Conservation (phyloP, 306 rosid genomes). For the Geum urbanum region DNA sequence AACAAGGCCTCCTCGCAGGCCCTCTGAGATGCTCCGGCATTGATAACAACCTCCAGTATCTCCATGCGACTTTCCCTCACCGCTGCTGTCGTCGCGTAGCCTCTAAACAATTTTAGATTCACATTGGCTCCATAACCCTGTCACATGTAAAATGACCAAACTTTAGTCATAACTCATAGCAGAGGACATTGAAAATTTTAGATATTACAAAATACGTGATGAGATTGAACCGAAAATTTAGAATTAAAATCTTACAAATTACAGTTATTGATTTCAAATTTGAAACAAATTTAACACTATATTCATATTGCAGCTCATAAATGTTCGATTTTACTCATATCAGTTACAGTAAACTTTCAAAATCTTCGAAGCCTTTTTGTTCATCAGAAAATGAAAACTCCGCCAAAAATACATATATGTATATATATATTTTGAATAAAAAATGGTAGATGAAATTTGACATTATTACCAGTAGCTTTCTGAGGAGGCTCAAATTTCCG, state of each 20-base stretch:
- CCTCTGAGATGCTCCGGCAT: slow-evolving; percentile 49
- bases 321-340: background rate
- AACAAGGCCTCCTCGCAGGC: slow-evolving; percentile 70
- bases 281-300: background rate
- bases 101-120: slow-evolving; percentile 51
- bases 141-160: background rate
- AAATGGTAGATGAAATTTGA: background rate
- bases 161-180: background rate
- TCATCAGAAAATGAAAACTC: background rate
- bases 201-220: background rate
- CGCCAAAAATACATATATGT: background rate
- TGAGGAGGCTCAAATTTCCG: slow-evolving; percentile 44
- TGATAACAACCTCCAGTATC: slow-evolving; percentile 47
- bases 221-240: background rate
- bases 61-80: slow-evolving; percentile 49
- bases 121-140: slow-evolving; percentile 55
- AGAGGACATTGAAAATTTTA: too few species aligned
- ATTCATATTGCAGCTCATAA: background rate
- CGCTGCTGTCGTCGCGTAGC: slow-evolving; percentile 55
- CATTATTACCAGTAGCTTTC: slow-evolving; percentile 44
- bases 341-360: background rate
- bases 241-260: background rate
- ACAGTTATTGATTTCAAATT: background rate
- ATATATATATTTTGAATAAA: background rate
- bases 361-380: background rate